These are phyloP conservation scores for Cryptococcus deneoformans DNA, from an alignment of 1,284 basidiomycete species.

Conservation along the genomic window DNA sequence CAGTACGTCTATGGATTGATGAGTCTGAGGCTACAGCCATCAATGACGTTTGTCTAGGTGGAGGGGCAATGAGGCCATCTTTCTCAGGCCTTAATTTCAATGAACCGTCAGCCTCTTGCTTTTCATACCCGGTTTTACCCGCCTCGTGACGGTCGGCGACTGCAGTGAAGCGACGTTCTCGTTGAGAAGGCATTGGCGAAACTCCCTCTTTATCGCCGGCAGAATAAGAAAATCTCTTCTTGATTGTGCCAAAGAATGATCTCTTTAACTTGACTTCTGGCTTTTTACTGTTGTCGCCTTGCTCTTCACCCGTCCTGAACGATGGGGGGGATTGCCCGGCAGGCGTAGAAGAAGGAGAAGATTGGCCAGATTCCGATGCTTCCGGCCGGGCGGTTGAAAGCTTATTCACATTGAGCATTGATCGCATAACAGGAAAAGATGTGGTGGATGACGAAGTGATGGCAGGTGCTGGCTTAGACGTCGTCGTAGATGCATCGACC, in stretches of 20 bases:
- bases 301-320: not conserved
- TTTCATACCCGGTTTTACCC: too few species aligned
- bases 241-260: constrained; percentile 25
- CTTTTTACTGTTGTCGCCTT: not conserved
- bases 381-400: not conserved
- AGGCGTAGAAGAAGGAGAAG: not conserved
- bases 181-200: too few species aligned
- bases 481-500: not conserved
- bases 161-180: too few species aligned
- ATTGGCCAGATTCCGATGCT: constrained; percentile 2
- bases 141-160: too few species aligned
- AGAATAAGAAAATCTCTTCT: not conserved
- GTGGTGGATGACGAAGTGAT: not conserved
- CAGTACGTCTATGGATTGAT: not conserved
- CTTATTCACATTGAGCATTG: not conserved
- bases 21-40: not conserved
- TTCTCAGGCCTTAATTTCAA: not conserved
- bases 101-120: too few species aligned
- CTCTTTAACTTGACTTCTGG: constrained; percentile 8
- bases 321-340: not conserved
- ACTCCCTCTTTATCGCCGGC: not conserved
- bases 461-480: not conserved
- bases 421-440: constrained; percentile 1
- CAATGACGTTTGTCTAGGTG: not conserved
- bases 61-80: not conserved